Evolutionary conservation across 148 eudicot species (phyloP).

Genomic region (Salicornia ramosissima): DNA sequence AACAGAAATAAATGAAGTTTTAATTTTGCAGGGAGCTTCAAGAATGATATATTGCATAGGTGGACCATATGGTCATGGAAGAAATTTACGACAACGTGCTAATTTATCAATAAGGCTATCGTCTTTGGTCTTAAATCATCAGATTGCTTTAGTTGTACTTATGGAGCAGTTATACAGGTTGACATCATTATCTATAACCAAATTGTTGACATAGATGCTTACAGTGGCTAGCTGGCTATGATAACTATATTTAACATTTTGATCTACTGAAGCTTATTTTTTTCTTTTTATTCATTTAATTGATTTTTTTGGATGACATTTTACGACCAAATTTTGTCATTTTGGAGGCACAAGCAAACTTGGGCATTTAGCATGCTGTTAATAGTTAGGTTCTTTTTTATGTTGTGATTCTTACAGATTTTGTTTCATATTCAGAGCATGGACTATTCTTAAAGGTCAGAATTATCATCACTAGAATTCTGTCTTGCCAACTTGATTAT

Average conservation of each 20-base stretch:
- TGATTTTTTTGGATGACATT: neutral
- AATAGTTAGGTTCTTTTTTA: neutral
- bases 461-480: conserved; percentile 72
- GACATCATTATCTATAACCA: neutral
- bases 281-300: neutral
- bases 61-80: conserved; percentile 92
- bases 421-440: conserved; percentile 46
- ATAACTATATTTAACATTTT: neutral
- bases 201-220: neutral
- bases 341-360: neutral
- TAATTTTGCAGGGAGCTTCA: conserved; percentile 48
- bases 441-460: conserved; percentile 94
- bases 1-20: conserved; percentile 5
- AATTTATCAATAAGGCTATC: conserved; percentile 64
- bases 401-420: neutral
- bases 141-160: conserved; percentile 76
- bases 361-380: neutral
- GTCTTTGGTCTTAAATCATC: conserved; percentile 73
- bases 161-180: conserved; percentile 90
- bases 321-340: neutral
- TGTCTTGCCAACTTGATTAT: neutral
- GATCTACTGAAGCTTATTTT: neutral
- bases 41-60: conserved; percentile 78
- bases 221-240: neutral
- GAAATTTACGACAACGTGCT: conserved; percentile 54